Evolutionary conservation across 176 grass and related monocot genomes (phyloP).

Genomic region (Aegilops speltoides): DNA sequence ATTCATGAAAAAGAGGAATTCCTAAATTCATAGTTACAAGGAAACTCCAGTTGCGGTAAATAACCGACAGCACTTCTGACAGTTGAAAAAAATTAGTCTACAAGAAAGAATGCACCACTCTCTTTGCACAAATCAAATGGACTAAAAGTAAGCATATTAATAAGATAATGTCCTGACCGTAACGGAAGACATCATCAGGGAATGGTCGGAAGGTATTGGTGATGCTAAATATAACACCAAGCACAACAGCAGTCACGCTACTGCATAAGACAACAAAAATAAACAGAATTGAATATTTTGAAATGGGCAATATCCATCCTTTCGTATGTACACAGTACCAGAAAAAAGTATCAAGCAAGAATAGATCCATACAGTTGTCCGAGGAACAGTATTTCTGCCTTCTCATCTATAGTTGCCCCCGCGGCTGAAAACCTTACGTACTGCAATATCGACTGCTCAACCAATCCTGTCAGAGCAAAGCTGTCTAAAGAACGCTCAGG

Average conservation of each 20-base stretch:
- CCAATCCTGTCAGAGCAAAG: slow-evolving; percentile 92
- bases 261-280: slow-evolving; percentile 48
- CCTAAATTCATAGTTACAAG: background rate
- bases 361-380: slow-evolving; percentile 76
- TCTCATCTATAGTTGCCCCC: slow-evolving; percentile 72
- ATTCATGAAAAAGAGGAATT: slow-evolving; percentile 8
- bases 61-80: background rate
- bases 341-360: slow-evolving; percentile 22
- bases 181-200: slow-evolving; percentile 85
- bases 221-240: slow-evolving; percentile 83
- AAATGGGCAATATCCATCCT: background rate
- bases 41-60: background rate
- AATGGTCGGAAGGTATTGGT: slow-evolving; percentile 80
- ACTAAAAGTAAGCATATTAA: background rate
- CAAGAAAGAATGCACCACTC: background rate
- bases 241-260: slow-evolving; percentile 61
- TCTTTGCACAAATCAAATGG: slow-evolving; percentile 22
- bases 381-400: slow-evolving; percentile 78
- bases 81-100: background rate
- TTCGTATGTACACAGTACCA: background rate
- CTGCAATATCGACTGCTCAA: slow-evolving; percentile 64
- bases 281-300: slow-evolving; percentile 5
- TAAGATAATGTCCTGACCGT: slow-evolving; percentile 53
- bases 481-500: slow-evolving; percentile 93
- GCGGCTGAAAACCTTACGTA: slow-evolving; percentile 61